Evolutionary conservation across 2,329 filamentous ascomycete species (phyloP).

Genomic region (Fusarium armeniacum): DNA sequence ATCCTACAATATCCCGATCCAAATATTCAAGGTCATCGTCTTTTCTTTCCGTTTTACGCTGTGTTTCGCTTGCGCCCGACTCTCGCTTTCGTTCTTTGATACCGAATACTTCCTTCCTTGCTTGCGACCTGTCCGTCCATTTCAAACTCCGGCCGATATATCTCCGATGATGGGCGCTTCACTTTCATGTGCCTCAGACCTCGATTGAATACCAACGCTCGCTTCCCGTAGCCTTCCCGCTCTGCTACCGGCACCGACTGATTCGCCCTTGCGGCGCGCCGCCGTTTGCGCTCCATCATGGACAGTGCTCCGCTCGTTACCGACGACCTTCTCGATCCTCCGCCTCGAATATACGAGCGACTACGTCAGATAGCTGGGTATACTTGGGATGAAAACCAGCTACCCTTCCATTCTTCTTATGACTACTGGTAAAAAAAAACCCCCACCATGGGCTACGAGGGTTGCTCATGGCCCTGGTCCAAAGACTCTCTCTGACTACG

Average conservation of each 20-base stretch:
- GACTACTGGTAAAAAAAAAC: conserved; percentile 79
- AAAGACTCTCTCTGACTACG: conserved; percentile 27
- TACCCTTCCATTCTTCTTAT: conserved; percentile 77
- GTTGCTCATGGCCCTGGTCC: not conserved
- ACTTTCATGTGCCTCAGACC: conserved; percentile 47
- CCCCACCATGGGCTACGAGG: conserved; percentile 1
- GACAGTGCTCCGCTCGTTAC: conserved; percentile 64
- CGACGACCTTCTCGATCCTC: conserved; percentile 73
- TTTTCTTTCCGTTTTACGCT: conserved; percentile 1
- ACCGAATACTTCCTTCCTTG: conserved; percentile 9
- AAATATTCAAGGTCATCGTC: conserved; percentile 17
- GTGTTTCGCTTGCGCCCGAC: conserved; percentile 27
- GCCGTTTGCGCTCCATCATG: conserved; percentile 59
- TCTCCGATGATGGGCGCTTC: conserved; percentile 54
- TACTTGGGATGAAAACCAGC: conserved; percentile 77
- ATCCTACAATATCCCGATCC: conserved; percentile 33
- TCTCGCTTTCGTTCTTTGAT: conserved; percentile 13
- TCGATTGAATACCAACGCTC: conserved; percentile 50
- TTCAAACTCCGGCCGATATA: conserved; percentile 36
- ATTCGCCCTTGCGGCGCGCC: conserved; percentile 43
- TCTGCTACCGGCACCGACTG: conserved; percentile 39
- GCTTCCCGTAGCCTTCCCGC: conserved; percentile 39
- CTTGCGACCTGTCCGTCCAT: conserved; percentile 19
- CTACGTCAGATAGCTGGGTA: conserved; percentile 80
- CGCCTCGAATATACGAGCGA: conserved; percentile 78